Conservation (phyloP, 495 filamentous ascomycete species). For the Podospora didyma region DNA sequence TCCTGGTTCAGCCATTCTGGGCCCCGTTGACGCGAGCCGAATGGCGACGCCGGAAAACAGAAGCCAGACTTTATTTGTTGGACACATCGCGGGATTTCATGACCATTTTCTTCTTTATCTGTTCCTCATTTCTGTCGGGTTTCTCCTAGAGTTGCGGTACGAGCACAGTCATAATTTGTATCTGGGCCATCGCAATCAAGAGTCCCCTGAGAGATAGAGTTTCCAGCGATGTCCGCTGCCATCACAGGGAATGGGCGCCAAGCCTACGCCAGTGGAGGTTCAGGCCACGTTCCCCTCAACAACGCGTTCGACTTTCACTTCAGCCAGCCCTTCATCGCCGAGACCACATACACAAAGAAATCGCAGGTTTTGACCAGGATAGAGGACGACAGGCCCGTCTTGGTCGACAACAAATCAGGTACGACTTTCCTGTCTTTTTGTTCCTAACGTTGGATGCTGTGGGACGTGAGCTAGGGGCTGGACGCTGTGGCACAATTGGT, state of each 20-base stretch:
- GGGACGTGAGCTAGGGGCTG: no score
- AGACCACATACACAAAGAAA: conserved; percentile 18
- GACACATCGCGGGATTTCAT: not conserved
- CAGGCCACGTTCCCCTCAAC: conserved; percentile 18
- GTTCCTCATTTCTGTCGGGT: no score
- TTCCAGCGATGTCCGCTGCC: not conserved
- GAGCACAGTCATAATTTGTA: no score
- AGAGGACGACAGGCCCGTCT: conserved; percentile 21
- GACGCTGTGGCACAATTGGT: not conserved
- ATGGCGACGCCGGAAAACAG: conserved; percentile 7
- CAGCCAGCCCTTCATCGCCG: conserved; percentile 24
- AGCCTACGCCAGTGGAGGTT: conserved; percentile 13
- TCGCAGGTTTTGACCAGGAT: conserved; percentile 18
- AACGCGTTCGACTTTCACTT: conserved; percentile 25
- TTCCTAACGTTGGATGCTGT: not conserved
- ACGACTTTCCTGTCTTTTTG: not conserved
- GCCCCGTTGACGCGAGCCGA: conserved; percentile 3
- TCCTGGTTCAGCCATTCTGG: not conserved
- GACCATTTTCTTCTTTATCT: no score
- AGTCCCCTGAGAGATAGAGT: no score
- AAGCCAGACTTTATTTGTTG: not conserved
- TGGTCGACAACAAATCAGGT: conserved; percentile 28
- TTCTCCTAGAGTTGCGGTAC: no score
- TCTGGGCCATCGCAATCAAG: no score
- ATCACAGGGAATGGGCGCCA: conserved; percentile 1